phyloP scores from a whole-genome alignment of 2,329 filamentous ascomycete species.

The Hypoxylon sp. region DNA sequence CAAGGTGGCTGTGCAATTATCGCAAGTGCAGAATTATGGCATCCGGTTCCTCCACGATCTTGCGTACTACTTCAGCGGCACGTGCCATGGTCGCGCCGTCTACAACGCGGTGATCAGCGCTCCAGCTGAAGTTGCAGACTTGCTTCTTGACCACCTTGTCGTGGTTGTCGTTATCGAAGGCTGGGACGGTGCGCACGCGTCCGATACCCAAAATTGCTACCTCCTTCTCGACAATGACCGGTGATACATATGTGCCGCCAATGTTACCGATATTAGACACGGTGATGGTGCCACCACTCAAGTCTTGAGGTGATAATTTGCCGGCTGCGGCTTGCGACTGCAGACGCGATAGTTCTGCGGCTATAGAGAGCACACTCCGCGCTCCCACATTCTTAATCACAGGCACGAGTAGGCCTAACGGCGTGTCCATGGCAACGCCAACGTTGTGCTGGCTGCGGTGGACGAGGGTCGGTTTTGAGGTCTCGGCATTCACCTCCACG shows the following conservation, averaged over 20 bases:
- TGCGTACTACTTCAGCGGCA: slow-evolving; percentile 84
- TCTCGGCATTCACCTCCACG: slow-evolving; percentile 72
- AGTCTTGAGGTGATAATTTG: slow-evolving; percentile 80
- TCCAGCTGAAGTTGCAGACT: slow-evolving; percentile 94
- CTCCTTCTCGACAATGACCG: slow-evolving; percentile 91
- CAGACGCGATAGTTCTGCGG: slow-evolving; percentile 80
- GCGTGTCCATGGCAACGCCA: slow-evolving; percentile 95
- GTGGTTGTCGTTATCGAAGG: slow-evolving; percentile 73
- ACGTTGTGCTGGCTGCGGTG: slow-evolving; percentile 93
- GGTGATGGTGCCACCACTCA: slow-evolving; percentile 91
- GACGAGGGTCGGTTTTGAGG: slow-evolving; percentile 79
- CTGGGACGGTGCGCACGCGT: slow-evolving; percentile 82
- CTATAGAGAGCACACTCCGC: slow-evolving; percentile 83
- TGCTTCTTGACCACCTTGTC: slow-evolving; percentile 79
- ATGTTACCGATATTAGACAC: slow-evolving; percentile 97
- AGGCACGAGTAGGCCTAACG: slow-evolving; percentile 88
- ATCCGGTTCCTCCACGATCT: slow-evolving; percentile 86
- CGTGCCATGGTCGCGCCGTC: slow-evolving; percentile 96
- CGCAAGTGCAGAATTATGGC: slow-evolving; percentile 86
- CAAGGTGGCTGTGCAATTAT: slow-evolving; percentile 60
- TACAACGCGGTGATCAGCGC: slow-evolving; percentile 92
- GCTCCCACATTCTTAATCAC: slow-evolving; percentile 88
- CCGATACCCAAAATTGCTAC: slow-evolving; percentile 94
- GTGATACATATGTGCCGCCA: slow-evolving; percentile 90
- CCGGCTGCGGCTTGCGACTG: slow-evolving; percentile 80